Base-by-base conservation (phyloP, 331 rosid species). In the Quercus tomentella region DNA sequence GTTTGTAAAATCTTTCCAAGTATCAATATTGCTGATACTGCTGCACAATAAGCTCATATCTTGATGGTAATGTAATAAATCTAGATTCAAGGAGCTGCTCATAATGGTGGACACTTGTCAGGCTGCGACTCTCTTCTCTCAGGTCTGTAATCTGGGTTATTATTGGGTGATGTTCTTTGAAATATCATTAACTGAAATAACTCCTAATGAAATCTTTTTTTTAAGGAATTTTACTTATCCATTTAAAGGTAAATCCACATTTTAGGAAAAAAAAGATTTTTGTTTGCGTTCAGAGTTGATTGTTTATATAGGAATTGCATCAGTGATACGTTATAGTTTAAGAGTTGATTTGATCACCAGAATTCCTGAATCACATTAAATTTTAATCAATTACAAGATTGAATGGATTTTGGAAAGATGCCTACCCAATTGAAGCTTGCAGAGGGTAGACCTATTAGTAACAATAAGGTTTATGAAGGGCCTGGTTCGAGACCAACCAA, bases 61-160 rank as follows among this genome's bases (percentile, higher is more conserved):
- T 69, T 75, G 41, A 7, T 77, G 61, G 23, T 76, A 41, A 65
- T 77, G 65, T 66, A 31, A 76, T 80, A 79, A 77, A 18, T 85
- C 76, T 66, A 95, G 99, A 89, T 95, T 95, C 73, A 95, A 95
- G 94, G 98, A 95, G 97, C 89, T 91, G 76, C 93, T 95, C 77
- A 90, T 94, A 86, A 92, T 92, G 98, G 98, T 94, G 81, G 98
- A 92, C 84, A 94, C 98, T 56, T 92, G 98, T 86, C 98, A 94
- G 88, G 98, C 96, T 78, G 89, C 97, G 35, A 91, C 97, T 43
- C 92, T 94, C 83, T 94, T 94, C 91, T 87, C 92, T 66, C 98
- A 92, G 97, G 97, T 94, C 57, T 82, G 85, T 73, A 45, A 37
- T 76, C 72, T 82, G 28, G 63, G 70, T 25, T 7, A 31, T 7